A percentile compares a stretch with the other conserved stretches of the same genome.
phyloP scores from a whole-genome alignment of 495 filamentous ascomycete species.

The Neurospora terricola region DNA sequence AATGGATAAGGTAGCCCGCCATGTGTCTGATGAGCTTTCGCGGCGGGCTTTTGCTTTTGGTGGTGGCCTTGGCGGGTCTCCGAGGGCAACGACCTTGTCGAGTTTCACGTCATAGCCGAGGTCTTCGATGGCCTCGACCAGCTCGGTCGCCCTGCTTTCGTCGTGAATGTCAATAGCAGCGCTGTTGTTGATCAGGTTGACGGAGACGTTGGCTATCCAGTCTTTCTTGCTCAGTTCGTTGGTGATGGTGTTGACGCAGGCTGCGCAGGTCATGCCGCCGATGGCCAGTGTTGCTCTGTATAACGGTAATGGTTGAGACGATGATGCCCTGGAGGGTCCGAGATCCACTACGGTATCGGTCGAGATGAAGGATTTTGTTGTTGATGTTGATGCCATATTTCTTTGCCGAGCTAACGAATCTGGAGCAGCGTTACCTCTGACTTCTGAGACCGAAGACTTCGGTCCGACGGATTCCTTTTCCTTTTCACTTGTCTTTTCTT shows the following conservation, averaged over 20 bases:
- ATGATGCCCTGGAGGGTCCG: not conserved
- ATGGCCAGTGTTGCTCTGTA: slow-evolving; percentile 58
- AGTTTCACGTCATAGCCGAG: slow-evolving; percentile 68
- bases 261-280: slow-evolving; percentile 75
- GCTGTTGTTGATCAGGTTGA: slow-evolving; percentile 67
- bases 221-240: slow-evolving; percentile 50
- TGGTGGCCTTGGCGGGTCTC: slow-evolving; percentile 3
- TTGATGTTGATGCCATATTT: slow-evolving; percentile 8
- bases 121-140: slow-evolving; percentile 67
- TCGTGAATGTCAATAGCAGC: slow-evolving; percentile 55
- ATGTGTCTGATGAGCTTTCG: slow-evolving; percentile 13
- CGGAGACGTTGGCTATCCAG: slow-evolving; percentile 51
- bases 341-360: slow-evolving; percentile 12
- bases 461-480: not conserved
- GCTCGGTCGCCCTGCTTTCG: slow-evolving; percentile 35
- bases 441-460: not conserved
- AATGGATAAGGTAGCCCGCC: slow-evolving; percentile 57
- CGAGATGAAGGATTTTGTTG: slow-evolving; percentile 12
- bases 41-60: not conserved
- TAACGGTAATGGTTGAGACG: not conserved
- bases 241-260: slow-evolving; percentile 62
- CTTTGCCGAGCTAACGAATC: not conserved
- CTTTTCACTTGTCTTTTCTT: not conserved
- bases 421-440: not conserved
- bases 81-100: slow-evolving; percentile 34